phyloP scores from a whole-genome alignment of 2,329 filamentous ascomycete genomes.

The Phyllosticta paracitricarpa region DNA sequence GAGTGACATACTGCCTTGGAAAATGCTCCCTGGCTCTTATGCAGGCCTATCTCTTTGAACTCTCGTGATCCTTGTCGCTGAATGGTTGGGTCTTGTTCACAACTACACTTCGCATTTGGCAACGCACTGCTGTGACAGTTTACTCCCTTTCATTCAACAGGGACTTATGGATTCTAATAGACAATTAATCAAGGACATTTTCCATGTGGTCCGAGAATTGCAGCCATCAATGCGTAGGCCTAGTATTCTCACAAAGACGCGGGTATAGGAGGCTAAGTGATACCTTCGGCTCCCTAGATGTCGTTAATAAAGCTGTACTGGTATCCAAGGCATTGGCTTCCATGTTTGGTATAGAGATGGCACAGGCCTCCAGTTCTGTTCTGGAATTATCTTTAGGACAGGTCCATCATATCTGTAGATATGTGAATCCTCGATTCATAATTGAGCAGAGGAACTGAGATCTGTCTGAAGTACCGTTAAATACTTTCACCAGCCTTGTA shows the following conservation, averaged over 20 bases:
- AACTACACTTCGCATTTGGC: not conserved
- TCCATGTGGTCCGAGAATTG: not conserved
- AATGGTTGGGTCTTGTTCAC: not conserved
- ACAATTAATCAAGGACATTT: not conserved
- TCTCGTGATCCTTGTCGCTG: not conserved
- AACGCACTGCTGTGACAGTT: not conserved
- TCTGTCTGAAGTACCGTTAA: no score
- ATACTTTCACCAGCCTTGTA: no score
- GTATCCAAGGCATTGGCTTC: no score
- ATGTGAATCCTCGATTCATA: no score
- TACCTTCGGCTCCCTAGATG: no score
- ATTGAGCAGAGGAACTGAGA: no score
- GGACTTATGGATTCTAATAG: not conserved
- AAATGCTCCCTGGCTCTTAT: not conserved
- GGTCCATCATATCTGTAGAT: no score
- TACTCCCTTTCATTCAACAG: not conserved
- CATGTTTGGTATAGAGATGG: no score
- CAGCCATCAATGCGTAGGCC: not conserved
- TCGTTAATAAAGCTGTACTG: no score
- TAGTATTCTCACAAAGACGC: not conserved
- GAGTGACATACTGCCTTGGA: not conserved
- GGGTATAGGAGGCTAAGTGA: no score
- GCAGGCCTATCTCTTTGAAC: not conserved
- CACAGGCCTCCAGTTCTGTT: no score
- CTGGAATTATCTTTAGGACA: no score